Percentiles rank a stretch among this genome's conserved stretches.
These are phyloP conservation scores for Suhomyces chickasaworum DNA, from an alignment of 1,139 yeast genomes.

Conservation along the genomic window DNA sequence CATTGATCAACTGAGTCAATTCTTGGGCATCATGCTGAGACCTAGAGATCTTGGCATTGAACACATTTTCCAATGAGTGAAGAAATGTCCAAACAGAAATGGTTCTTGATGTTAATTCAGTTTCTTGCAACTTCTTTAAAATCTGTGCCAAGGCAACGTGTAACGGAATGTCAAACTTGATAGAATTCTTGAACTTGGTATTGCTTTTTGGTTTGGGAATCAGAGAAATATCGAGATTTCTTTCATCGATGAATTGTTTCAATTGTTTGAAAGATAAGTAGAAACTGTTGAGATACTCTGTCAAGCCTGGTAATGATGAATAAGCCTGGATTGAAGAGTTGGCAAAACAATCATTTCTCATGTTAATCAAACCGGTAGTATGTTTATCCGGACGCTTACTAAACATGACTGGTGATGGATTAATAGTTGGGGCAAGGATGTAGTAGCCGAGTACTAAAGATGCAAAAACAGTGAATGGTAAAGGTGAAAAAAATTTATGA, in stretches of 20 bases:
- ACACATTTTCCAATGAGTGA: slow-evolving; percentile 72
- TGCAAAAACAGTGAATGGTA: slow-evolving; percentile 6
- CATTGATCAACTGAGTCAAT: slow-evolving; percentile 74
- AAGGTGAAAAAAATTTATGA: neutral
- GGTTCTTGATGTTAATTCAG: slow-evolving; percentile 55
- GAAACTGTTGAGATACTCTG: slow-evolving; percentile 58
- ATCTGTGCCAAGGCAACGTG: slow-evolving; percentile 60
- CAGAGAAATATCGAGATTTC: slow-evolving; percentile 26
- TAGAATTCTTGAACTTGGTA: slow-evolving; percentile 30
- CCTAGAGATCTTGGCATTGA: slow-evolving; percentile 72
- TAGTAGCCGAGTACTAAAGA: slow-evolving; percentile 17
- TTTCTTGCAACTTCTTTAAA: slow-evolving; percentile 61
- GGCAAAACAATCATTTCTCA: slow-evolving; percentile 89
- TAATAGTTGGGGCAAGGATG: slow-evolving; percentile 29
- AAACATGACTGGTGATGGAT: slow-evolving; percentile 33
- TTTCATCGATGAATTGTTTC: slow-evolving; percentile 27
- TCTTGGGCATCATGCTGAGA: slow-evolving; percentile 97
- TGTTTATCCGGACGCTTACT: slow-evolving; percentile 67
- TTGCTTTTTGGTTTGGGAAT: slow-evolving; percentile 21
- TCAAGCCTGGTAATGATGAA: slow-evolving; percentile 65
- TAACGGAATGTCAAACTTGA: slow-evolving; percentile 45
- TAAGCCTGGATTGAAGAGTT: slow-evolving; percentile 89
- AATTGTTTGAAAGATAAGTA: slow-evolving; percentile 31
- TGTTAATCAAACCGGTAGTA: slow-evolving; percentile 81
- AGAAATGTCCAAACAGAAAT: slow-evolving; percentile 80